Base-by-base conservation (phyloP, 2,329 filamentous ascomycete species). In the Aspergillus fumigatus region DNA sequence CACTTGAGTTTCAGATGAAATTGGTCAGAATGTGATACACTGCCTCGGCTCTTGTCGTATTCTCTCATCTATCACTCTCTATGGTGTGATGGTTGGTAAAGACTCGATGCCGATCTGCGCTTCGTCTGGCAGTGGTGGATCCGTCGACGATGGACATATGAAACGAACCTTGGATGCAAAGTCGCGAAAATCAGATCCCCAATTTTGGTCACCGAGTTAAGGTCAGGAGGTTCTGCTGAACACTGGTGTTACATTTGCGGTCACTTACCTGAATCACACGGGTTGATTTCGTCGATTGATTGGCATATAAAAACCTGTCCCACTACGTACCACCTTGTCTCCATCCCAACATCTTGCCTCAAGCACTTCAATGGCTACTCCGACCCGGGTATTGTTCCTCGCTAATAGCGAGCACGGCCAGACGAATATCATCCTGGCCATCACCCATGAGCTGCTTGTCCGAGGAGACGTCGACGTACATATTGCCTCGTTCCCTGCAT, bases 351-450 rank as follows among this genome's bases (percentile, higher is more conserved):
- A 32, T 47, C 14, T 19, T 14, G 1, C 8, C 29, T 48, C 21
- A 59, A 38, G 3, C 32, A 3, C 14, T 38, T 5, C 8, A 6
- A 67, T 69, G 63, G 21, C 58, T 32, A 35, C 55, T 35, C 49
- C 55, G 26, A 62, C 54, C 35, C 61, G 53, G 4, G 67, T 79
- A 8, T 65, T 81, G 1, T 73, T 81, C 45, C 61, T 81, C 43
- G 76, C 78, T 3, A 79, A 76, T 60, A 69, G 71, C 51, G 79
- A 81, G 55, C 72, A 73, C 56, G 79, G 79, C 3, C 75, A 80
- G 55, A 74, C 76, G 19, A 81, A 79, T 61, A 74, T 80, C 25
- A 70, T 78, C 38, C 59, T 82, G 6, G 79, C 79, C 6, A 72
- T 75, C 0, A 69, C 69, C 3, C 69, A 76, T 38, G 77, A 77